Evolutionary conservation across 2,329 filamentous ascomycete genomes (phyloP).

Genomic region (Neurospora crassa): DNA sequence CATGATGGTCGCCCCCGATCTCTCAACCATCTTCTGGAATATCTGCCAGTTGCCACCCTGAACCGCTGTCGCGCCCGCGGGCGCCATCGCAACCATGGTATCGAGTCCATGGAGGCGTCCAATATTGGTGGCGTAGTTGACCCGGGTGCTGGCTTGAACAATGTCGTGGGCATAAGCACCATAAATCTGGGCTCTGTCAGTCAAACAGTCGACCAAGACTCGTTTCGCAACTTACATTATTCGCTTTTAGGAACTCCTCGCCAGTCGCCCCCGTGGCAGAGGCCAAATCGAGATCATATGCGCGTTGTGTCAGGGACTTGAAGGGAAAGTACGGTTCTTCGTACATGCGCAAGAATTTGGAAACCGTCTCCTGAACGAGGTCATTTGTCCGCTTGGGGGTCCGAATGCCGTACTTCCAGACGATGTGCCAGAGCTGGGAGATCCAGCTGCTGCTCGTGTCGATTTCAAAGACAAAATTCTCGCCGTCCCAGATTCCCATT

Average conservation of each 20-base stretch:
- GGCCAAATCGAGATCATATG: conserved; percentile 57
- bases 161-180: conserved; percentile 66
- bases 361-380: conserved; percentile 62
- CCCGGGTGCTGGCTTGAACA: conserved; percentile 80
- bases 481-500: conserved; percentile 79
- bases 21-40: conserved; percentile 69
- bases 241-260: conserved; percentile 57
- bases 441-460: conserved; percentile 42
- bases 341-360: conserved; percentile 71
- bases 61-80: conserved; percentile 71
- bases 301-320: conserved; percentile 59
- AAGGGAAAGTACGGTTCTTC: conserved; percentile 78
- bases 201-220: background rate
- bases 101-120: conserved; percentile 80
- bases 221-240: conserved; percentile 35
- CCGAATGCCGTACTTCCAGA: conserved; percentile 71
- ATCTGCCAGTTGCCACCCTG: conserved; percentile 90
- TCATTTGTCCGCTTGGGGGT: conserved; percentile 65
- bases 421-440: conserved; percentile 76
- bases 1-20: conserved; percentile 49
- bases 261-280: conserved; percentile 63
- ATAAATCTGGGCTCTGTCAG: conserved; percentile 38
- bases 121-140: conserved; percentile 91
- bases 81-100: conserved; percentile 84
- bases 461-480: conserved; percentile 59